These are phyloP conservation scores for Aspergillus awamori DNA, from an alignment of 2,329 filamentous ascomycete species.

Conservation along the genomic window DNA sequence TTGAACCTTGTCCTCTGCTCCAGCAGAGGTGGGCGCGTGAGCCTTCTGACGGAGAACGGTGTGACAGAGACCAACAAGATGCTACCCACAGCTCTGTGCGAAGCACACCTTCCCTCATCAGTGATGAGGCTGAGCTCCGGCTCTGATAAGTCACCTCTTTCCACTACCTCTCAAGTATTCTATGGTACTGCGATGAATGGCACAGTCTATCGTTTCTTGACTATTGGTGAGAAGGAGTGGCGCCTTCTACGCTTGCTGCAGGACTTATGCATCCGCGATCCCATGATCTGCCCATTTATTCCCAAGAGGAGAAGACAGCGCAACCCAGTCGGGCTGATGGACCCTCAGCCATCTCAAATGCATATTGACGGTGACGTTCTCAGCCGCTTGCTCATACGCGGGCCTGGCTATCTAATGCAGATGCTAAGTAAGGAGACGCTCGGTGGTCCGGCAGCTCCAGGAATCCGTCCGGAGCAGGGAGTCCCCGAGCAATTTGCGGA, in stretches of 20 bases:
- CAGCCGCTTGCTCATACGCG: slow-evolving; percentile 54
- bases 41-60: slow-evolving; percentile 37
- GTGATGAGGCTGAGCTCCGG: slow-evolving; percentile 33
- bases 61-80: slow-evolving; percentile 34
- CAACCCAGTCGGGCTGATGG: slow-evolving; percentile 34
- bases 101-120: slow-evolving; percentile 40
- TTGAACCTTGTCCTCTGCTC: slow-evolving; percentile 54
- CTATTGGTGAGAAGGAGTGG: slow-evolving; percentile 66
- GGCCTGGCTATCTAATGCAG: slow-evolving; percentile 34
- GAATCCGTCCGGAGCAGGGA: slow-evolving; percentile 13
- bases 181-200: slow-evolving; percentile 72
- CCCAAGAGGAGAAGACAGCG: slow-evolving; percentile 34
- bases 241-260: slow-evolving; percentile 73
- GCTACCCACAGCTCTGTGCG: slow-evolving; percentile 32
- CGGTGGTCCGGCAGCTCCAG: slow-evolving; percentile 13
- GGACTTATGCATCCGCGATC: slow-evolving; percentile 61
- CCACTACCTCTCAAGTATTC: slow-evolving; percentile 48
- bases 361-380: slow-evolving; percentile 71
- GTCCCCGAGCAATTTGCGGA: slow-evolving; percentile 50
- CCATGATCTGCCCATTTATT: slow-evolving; percentile 55
- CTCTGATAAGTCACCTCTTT: slow-evolving; percentile 20
- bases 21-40: slow-evolving; percentile 56
- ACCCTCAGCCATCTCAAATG: slow-evolving; percentile 53
- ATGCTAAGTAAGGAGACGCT: slow-evolving; percentile 33
- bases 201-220: slow-evolving; percentile 68